A percentile compares a stretch with the other conserved stretches of the same genome.
Evolutionary conservation across 441 rosid species (phyloP).

Genomic region (Flueggea neowawraea): DNA sequence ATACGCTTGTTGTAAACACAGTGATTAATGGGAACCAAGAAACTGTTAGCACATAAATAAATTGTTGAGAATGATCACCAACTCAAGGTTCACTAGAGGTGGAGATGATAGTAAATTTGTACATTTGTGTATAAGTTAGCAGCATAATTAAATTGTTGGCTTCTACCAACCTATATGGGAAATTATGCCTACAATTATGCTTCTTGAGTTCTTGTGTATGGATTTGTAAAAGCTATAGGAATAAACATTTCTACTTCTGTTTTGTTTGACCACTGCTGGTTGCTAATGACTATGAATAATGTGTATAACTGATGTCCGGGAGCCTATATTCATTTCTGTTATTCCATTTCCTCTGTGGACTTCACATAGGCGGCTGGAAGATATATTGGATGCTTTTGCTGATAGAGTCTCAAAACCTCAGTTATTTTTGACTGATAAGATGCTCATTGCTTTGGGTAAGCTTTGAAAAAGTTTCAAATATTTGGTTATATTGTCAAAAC

Average conservation of each 20-base stretch:
- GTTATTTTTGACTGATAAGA: conserved; percentile 83
- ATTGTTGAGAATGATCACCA: too few relatives aligned
- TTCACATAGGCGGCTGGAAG: conserved; percentile 69
- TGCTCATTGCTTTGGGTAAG: conserved; percentile 90
- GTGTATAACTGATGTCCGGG: not conserved
- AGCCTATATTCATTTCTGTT: conserved; percentile 4
- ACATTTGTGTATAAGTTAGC: too few relatives aligned
- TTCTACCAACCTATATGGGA: too few relatives aligned
- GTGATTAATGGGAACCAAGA: conserved; percentile 4
- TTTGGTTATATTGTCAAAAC: conserved; percentile 5
- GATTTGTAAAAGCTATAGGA: too few relatives aligned
- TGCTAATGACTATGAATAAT: too few relatives aligned
- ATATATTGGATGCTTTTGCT: conserved; percentile 88
- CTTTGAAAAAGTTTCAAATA: conserved; percentile 9
- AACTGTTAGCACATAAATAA: not conserved
- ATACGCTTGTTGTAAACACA: not conserved
- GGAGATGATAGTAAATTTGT: too few relatives aligned
- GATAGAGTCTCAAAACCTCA: conserved; percentile 88
- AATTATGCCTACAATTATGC: too few relatives aligned
- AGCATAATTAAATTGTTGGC: too few relatives aligned
- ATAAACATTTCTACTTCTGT: too few relatives aligned
- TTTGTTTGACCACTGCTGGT: too few relatives aligned
- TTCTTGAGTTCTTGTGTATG: too few relatives aligned
- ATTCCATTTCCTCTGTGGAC: conserved; percentile 12
- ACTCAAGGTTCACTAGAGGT: too few relatives aligned